phyloP scores from a whole-genome alignment of 257 asterid species.

The Schizonepeta tenuifolia region DNA sequence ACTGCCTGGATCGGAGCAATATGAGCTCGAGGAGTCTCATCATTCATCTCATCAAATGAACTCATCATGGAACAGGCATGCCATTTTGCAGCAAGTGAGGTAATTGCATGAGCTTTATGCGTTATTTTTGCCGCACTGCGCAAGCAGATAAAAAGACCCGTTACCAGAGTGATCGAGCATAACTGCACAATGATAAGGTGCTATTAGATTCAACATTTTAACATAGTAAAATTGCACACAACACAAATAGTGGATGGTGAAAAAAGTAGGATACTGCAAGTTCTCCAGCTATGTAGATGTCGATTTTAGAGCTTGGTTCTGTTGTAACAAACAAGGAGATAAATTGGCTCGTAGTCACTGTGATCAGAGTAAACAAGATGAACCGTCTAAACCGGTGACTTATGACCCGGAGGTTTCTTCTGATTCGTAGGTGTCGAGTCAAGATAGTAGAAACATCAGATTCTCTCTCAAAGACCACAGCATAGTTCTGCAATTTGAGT shows the following conservation, averaged over 20 bases:
- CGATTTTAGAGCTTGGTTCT: slow-evolving; percentile 48
- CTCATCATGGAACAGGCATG: slow-evolving; percentile 79
- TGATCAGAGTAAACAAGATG: slow-evolving; percentile 61
- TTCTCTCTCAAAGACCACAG: slow-evolving; percentile 66
- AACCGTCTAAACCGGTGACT: slow-evolving; percentile 87
- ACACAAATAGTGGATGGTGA: neutral
- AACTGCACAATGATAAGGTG: slow-evolving; percentile 48
- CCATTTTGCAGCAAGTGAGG: slow-evolving; percentile 91
- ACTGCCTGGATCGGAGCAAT: slow-evolving; percentile 33
- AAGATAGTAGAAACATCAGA: slow-evolving; percentile 72
- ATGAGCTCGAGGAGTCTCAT: slow-evolving; percentile 49
- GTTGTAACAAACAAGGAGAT: slow-evolving; percentile 64
- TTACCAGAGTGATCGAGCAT: slow-evolving; percentile 73
- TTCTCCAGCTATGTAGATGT: slow-evolving; percentile 72
- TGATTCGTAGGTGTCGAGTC: slow-evolving; percentile 78
- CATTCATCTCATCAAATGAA: slow-evolving; percentile 50
- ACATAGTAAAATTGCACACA: neutral
- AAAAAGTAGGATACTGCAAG: slow-evolving; percentile 62
- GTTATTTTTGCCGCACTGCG: slow-evolving; percentile 92
- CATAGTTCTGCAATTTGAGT: slow-evolving; percentile 74
- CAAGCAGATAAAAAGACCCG: slow-evolving; percentile 84
- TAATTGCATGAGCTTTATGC: slow-evolving; percentile 74
- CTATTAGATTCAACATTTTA: neutral
- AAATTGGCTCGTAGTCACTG: slow-evolving; percentile 82
- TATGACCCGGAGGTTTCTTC: slow-evolving; percentile 76